These are phyloP conservation scores for Botryotinia narcissicola DNA, from an alignment of 2,329 filamentous ascomycete species.

Conservation along the genomic window DNA sequence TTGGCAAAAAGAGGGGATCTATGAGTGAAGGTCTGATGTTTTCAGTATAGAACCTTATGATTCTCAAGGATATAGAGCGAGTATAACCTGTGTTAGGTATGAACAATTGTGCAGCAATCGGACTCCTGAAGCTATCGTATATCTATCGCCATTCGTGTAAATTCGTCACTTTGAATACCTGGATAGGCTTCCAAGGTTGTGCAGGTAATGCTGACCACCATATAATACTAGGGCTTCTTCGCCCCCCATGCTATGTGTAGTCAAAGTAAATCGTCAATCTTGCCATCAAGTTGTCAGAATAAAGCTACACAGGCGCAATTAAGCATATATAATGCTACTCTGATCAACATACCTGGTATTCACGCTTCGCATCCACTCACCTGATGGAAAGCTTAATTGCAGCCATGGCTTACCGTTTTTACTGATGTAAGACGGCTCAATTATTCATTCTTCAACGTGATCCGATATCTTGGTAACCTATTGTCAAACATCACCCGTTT, in stretches of 20 bases:
- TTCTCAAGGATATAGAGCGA: background rate
- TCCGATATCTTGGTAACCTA: background rate
- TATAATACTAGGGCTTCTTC: background rate
- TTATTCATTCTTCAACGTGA: background rate
- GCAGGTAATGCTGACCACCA: constrained; percentile 11
- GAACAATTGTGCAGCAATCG: background rate
- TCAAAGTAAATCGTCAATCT: background rate
- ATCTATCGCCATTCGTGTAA: background rate
- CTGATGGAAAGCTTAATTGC: background rate
- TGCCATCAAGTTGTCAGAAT: constrained; percentile 8
- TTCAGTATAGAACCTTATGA: background rate
- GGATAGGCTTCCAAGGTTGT: background rate
- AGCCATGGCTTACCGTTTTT: background rate
- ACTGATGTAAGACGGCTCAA: background rate
- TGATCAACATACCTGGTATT: background rate
- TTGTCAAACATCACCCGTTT: background rate
- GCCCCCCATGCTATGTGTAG: background rate
- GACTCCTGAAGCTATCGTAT: background rate
- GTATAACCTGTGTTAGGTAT: background rate
- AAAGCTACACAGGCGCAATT: background rate
- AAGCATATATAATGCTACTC: background rate
- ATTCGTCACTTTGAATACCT: background rate
- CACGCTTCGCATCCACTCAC: background rate
- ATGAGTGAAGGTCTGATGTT: background rate
- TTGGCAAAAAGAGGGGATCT: background rate